Evolutionary conservation across 345 rosid species (phyloP), one percentile per base, ranked within the genome.

Genomic region (Arabis hirsuta): DNA sequence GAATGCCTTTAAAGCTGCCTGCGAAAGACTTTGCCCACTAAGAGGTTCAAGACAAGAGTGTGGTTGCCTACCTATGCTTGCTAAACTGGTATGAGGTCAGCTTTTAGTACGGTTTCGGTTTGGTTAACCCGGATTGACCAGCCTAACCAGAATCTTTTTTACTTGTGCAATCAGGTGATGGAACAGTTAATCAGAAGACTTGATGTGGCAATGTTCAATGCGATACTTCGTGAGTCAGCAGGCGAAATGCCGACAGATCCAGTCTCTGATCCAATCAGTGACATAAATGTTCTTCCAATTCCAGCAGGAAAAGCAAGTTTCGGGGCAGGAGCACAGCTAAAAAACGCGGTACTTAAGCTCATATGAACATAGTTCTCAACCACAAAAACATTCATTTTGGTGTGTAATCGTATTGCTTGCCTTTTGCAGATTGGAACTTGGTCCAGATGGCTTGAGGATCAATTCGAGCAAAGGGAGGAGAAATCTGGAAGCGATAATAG

Each of bases 171-270:
- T 44, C 79, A 93, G 98, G 92, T 88, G 47, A 91, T 94, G 97
- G 90, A 89, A 82, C 97, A 91, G 81, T 74, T 91, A 80, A 92
- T 94, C 57, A 69, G 76, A 79, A 89, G 98, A 74, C 76, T 94
- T 61, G 98, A 94, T 72, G 91, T 89, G 69, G 97, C 98, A 73
- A 94, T 94, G 96, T 94, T 94, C 85, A 94, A 94, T 14, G 98
- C 98, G 50, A 87, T 91, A 73, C 97, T 91, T 38, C 98, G 97
- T 31, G 97, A 91, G 78, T 91, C 98, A 52, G 86, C 80, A 14
- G 91, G 83, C n/a, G 98, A 94, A 76, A 94, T 94, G 95, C 98
- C 96, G 9, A 89, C 98, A 5, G 98, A 94, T 83, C 97, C 98
- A 2, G 82, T 91, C 47, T 94, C 98, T 12, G 98, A 94, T 69